These are phyloP conservation scores for Pleurotus cornucopiae DNA, from an alignment of 768 basidiomycete genomes.

Conservation along the genomic window DNA sequence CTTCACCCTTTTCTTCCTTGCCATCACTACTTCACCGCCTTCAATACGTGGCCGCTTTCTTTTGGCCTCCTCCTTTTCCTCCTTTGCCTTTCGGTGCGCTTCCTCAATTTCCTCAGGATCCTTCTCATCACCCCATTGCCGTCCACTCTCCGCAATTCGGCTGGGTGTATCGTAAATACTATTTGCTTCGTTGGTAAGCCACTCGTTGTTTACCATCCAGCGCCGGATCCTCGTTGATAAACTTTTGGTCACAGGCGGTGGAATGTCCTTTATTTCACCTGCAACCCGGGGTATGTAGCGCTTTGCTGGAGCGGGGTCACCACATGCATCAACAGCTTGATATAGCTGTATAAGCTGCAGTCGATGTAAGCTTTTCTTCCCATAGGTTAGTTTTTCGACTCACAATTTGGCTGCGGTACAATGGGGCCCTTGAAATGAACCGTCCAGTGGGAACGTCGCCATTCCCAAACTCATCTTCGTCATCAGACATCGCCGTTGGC, in stretches of 20 bases:
- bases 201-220: slow-evolving; percentile 20
- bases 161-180: slow-evolving; percentile 6
- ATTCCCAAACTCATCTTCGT: no score
- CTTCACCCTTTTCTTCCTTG: background rate
- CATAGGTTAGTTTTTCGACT: no score
- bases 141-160: slow-evolving; percentile 13
- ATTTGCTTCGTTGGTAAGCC: slow-evolving; percentile 13
- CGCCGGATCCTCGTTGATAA: slow-evolving; percentile 10
- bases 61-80: slow-evolving; percentile 6
- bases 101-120: slow-evolving; percentile 13
- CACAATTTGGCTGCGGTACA: no score
- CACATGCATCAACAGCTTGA: no score
- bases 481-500: no score
- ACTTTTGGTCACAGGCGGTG: slow-evolving; percentile 10
- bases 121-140: slow-evolving; percentile 14
- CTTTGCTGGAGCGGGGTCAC: no score
- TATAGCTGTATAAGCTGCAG: no score
- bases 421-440: no score
- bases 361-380: no score
- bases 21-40: background rate
- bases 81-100: background rate
- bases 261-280: background rate
- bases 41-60: background rate
- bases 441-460: no score
- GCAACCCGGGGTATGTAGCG: no score